Base-by-base conservation (phyloP, 306 rosid genomes). In the Clitoria ternatea region DNA sequence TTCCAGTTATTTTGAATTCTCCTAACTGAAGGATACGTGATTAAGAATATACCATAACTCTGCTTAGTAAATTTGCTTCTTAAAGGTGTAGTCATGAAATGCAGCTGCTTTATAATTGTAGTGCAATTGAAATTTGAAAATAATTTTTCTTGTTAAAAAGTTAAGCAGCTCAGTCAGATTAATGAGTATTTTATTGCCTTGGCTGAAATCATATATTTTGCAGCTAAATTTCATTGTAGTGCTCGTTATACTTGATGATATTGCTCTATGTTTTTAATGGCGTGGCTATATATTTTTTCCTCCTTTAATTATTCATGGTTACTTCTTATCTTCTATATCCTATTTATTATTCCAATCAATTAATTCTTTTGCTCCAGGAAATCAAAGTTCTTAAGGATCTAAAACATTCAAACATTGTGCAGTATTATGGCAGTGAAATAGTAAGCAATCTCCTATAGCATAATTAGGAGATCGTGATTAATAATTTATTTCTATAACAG, bases 341-440 rank as follows among this genome's bases (percentile, higher is more conserved):
- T 76, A n/a, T 44, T 17, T 36, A 54, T 45, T 74, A 61, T 61
- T 30, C 80, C 68, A 52, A 36, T 26, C n/a, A 56, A 15, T 66
- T 32, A 27, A 14, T 33, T 54, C 40, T 52, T 80, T 49, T 53
- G 23, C 39, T 24, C 36, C 87, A 92, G 98, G 98, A 92, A 85
- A 92, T 92, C 69, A 87, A 88, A 65, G 82, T 89, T 79, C 96
- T 92, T 59, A 88, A 96, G 77, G 84, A 89, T 37, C 86, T 89
- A 37, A 84, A 88, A 77, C 96, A 92, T 85, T 81, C 80, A 45
- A 92, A 92, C 74, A 89, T 92, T 63, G 98, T 92, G 71, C 96
- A 89, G 81, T 92, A 92, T 77, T 89, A 83, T 75, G 98, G 98
- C 26, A 83, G 98, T 57, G 95, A 92, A 84, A 78, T 80, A 69